Conservation (phyloP, 2,329 filamentous ascomycete genomes). For the Colletotrichum magnum region DNA sequence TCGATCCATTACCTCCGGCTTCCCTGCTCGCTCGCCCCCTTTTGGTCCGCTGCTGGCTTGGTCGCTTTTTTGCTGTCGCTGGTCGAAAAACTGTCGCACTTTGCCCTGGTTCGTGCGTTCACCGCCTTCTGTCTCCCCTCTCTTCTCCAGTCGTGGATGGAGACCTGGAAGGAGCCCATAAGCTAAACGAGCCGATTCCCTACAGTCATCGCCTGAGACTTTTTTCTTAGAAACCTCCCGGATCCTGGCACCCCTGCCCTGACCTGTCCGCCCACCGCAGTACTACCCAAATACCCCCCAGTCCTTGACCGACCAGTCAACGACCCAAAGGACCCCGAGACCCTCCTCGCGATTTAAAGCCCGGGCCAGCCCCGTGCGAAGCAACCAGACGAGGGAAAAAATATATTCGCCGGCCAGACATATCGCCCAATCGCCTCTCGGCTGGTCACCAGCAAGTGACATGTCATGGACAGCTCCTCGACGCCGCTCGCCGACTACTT, state of each 20-base stretch:
- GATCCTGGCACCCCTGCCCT: conserved; percentile 40
- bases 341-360: conserved; percentile 40
- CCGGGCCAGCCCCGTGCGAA: conserved; percentile 39
- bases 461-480: conserved; percentile 73
- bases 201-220: conserved; percentile 38
- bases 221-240: conserved; percentile 38
- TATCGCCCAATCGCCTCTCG: conserved; percentile 35
- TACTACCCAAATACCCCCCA: conserved; percentile 33
- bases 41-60: conserved; percentile 33
- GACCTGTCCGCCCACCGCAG: conserved; percentile 39
- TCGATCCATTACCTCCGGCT: conserved; percentile 38
- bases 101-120: conserved; percentile 40
- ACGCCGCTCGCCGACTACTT: conserved; percentile 81
- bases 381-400: conserved; percentile 34
- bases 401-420: conserved; percentile 37
- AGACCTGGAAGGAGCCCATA: conserved; percentile 33
- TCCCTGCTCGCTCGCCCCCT: conserved; percentile 30
- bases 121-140: conserved; percentile 40
- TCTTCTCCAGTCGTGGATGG: conserved; percentile 38
- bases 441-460: conserved; percentile 49
- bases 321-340: conserved; percentile 39
- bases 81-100: conserved; percentile 36
- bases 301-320: conserved; percentile 37
- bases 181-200: conserved; percentile 40
- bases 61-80: conserved; percentile 33